Base-by-base conservation (phyloP, 2,329 filamentous ascomycete genomes). In the Coniella lustricola region DNA sequence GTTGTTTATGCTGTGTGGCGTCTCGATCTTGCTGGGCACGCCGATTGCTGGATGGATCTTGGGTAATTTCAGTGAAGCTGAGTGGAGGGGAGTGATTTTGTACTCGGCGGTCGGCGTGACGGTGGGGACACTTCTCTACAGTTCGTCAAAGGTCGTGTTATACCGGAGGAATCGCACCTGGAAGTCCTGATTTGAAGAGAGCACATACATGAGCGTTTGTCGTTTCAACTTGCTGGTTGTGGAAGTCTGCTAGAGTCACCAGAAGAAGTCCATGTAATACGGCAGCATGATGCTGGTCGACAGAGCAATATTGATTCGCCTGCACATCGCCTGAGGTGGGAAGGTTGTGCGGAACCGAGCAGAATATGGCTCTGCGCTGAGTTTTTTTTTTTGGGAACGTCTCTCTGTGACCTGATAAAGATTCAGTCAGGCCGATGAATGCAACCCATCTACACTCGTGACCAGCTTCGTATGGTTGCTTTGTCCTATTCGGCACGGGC, bases 1-100 rank as follows among this genome's bases (percentile, higher is more conserved):
- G 65, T 56, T 51, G 3, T 69, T 69, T 17, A 46, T 60, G 9
- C 33, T 61, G 9, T 49, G 57, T 4, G 66, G 67, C 67, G 58
- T 81, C 62, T 18, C 78, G 66, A 51, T 80, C 65, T 57, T 82
- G 67, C 54, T 78, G 2, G 66, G 67, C 0, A 81, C 54, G 60
- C 71, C 54, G 63, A 76, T 60, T 67, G 74, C 62, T 69, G 66
- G 79, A 64, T 81, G 59, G 45, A 74, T 66, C 59, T 61, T 68
- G 48, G 61, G 60, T 1, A 52, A 51, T 3, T 58, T 57, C 20
- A 55, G 51, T n/a, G 51, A 59, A 7, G 44, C 52, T 2, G 46
- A 58, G 22, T 69, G 66, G 65, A 46, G 54, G 38, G 62, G 60
- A 2, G 59, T 60, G 1, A 65, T 67, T 44, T 56, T 59, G 5